A percentile compares a stretch with the other conserved stretches of the same genome.
These are phyloP conservation scores for Syzygium aqueum DNA, from an alignment of 345 rosid species.

Conservation along the genomic window DNA sequence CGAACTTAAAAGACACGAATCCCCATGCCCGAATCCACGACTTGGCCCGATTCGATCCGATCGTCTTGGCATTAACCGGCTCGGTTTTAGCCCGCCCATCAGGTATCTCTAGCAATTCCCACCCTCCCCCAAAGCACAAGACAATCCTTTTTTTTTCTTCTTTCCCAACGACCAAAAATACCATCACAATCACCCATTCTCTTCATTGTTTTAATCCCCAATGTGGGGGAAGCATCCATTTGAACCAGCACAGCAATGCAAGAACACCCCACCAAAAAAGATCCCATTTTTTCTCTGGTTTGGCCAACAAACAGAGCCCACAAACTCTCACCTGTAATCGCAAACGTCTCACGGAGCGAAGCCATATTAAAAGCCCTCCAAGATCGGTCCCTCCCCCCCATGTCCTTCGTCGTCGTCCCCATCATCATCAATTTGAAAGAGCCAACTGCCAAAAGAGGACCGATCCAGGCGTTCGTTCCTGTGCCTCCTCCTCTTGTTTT, in stretches of 20 bases:
- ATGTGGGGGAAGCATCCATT: not conserved
- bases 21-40: accelerated
- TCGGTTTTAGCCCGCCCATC: not conserved
- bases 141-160: not conserved
- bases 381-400: not conserved
- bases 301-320: not conserved
- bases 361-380: not conserved
- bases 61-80: not conserved
- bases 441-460: not conserved
- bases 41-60: not conserved
- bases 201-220: not conserved
- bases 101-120: not conserved
- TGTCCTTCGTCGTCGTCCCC: not conserved
- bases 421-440: not conserved
- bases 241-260: not conserved
- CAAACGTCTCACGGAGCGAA: not conserved
- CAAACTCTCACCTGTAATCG: not conserved
- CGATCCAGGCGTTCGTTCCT: conserved; percentile 7
- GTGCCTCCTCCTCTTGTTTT: conserved; percentile 2
- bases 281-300: not conserved
- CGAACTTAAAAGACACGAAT: too few relatives aligned
- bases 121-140: too few relatives aligned
- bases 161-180: not conserved
- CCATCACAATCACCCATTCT: not conserved
- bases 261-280: not conserved